phyloP scores from a whole-genome alignment of 2,329 filamentous ascomycete species.

The Tetracladium maxilliforme region DNA sequence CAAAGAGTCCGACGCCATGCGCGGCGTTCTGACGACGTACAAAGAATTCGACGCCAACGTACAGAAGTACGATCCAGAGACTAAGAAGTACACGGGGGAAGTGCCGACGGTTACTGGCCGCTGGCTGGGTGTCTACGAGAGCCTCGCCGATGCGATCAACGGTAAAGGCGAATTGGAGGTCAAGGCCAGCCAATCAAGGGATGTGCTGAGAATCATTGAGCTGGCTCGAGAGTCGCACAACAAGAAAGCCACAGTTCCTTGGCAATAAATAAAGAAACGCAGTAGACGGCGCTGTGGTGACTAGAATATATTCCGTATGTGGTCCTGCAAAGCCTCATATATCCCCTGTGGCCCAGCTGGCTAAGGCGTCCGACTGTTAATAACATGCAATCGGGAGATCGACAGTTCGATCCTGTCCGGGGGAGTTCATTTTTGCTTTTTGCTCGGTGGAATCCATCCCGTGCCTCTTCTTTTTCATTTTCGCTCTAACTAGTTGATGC shows the following conservation, averaged over 20 bases:
- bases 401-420: no score
- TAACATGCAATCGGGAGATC: no score
- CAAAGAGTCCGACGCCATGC: constrained; percentile 17
- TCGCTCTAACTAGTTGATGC: no score
- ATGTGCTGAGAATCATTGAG: constrained; percentile 23
- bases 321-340: no score
- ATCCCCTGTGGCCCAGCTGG: no score
- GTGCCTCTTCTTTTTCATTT: no score
- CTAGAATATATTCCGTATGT: no score
- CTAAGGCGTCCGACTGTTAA: no score
- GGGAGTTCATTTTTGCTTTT: no score
- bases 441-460: no score
- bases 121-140: constrained; percentile 23
- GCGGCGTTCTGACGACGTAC: constrained; percentile 21
- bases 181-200: constrained; percentile 20
- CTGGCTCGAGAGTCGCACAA: constrained; percentile 22
- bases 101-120: constrained; percentile 22
- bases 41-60: constrained; percentile 15
- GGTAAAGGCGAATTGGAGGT: constrained; percentile 22
- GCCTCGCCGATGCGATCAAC: constrained; percentile 21
- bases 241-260: constrained; percentile 14
- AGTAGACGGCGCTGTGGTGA: no score
- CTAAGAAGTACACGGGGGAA: constrained; percentile 17
- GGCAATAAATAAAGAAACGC: no score
- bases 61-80: constrained; percentile 15